phyloP scores from a whole-genome alignment of 345 rosid species.

The Heritiera fomes region DNA sequence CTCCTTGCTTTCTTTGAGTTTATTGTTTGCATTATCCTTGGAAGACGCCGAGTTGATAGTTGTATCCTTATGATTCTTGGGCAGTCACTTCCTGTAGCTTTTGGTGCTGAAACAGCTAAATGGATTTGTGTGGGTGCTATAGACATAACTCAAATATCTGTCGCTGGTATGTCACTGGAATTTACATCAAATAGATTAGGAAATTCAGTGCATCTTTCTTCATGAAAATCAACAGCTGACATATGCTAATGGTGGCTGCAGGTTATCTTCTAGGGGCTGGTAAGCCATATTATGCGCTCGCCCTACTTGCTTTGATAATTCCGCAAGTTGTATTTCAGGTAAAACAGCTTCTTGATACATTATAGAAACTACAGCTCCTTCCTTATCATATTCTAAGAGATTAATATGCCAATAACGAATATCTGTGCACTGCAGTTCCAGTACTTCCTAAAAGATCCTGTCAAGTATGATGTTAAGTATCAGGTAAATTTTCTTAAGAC shows the following conservation, averaged over 20 bases:
- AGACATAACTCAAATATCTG: slow-evolving; percentile 86
- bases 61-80: slow-evolving; percentile 12
- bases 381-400: background rate
- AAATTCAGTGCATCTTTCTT: background rate
- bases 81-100: slow-evolving; percentile 95
- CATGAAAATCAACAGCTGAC: background rate
- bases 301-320: slow-evolving; percentile 64
- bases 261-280: slow-evolving; percentile 91
- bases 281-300: slow-evolving; percentile 88
- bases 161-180: slow-evolving; percentile 62
- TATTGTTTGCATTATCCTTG: background rate
- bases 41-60: slow-evolving; percentile 4
- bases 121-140: slow-evolving; percentile 98
- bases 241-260: slow-evolving; percentile 28
- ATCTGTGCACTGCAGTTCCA: slow-evolving; percentile 55
- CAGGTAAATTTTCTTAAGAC: slow-evolving; percentile 51
- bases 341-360: slow-evolving; percentile 10
- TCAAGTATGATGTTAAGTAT: slow-evolving; percentile 88
- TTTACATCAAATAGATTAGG: background rate
- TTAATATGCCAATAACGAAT: background rate
- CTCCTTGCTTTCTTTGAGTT: slow-evolving; percentile 16
- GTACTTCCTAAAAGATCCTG: slow-evolving; percentile 92
- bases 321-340: slow-evolving; percentile 97
- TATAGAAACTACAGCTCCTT: background rate
- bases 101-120: slow-evolving; percentile 96